Base-by-base conservation (phyloP, 768 basidiomycete species). In the Leccinum uliginosum region DNA sequence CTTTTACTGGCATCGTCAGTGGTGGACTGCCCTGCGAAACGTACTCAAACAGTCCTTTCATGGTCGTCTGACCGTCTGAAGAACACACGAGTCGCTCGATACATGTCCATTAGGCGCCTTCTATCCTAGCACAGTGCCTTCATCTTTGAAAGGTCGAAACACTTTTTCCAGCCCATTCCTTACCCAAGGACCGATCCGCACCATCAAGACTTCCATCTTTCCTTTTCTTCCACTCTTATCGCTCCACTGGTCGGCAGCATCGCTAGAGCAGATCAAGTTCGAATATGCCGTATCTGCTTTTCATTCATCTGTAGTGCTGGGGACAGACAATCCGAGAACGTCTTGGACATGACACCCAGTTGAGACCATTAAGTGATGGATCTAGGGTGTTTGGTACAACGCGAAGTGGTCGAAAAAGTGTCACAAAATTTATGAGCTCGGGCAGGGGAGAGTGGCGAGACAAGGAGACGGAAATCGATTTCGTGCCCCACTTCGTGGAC, bases 381-480 rank as follows among this genome's bases (percentile, higher is more conserved):
- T 74, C 80, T 61, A 78, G 83, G 0, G 91, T 89, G 64, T 95
- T 96, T 0, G 95, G 96, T 2, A 92, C 80, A 1, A 98, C 71
- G 4, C 81, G 78, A 40, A 74, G 77, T 0, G 96, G 96, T 17
- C 81, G 80, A 72, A 99, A 97, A 17, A 96, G 78, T 0, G 80
- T 74, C 24, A 97, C 91, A 52, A 99, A 87, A 1, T 76, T 73
- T 57, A 86, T 84, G 1, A 98, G 80, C 67, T 98, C 96, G 0
- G 90, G 89, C 5, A 96, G 80, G 0, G 27, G 79, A 0, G 93
- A 96, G 66, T 99, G 95, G 2, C 96, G 83, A 8, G 84, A 83
- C 5, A 98, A 77, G 1, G 93, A n/a, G n/a, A n/a, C n/a, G n/a
- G n/a, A n/a, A n/a, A n/a, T n/a, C n/a, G n/a, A n/a, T n/a, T n/a